Base-by-base conservation (phyloP, 768 basidiomycete species). In the Termitomyces sp. region DNA sequence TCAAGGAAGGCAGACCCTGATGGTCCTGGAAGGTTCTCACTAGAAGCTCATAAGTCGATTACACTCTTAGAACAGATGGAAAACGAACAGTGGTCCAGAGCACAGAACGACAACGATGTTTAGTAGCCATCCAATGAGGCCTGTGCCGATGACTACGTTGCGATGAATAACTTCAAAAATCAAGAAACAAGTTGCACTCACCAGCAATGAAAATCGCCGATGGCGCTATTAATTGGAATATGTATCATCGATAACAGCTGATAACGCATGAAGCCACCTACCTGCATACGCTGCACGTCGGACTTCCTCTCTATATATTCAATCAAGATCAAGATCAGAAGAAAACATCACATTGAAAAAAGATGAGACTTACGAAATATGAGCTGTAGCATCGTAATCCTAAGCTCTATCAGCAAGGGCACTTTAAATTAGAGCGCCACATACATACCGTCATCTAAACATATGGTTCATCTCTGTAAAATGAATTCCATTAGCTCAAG, bases 91-190 rank as follows among this genome's bases (percentile, higher is more conserved):
- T 53, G 83, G 81, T 7, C 90, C 90, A 19, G 88, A 89, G 68
- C 90, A 93, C 9, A 94, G 75, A n/a, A 94, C 78, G 30, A 93
- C 69, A 5, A 92, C 85, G 59, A 96, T 88, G 69, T 94, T 96
- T 57, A 93, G 77, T 9, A 94, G 63, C 91, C 91, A 93, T 34
- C 91, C 90, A 58, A 91, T 77, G 44, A 87, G 70, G 53, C 87
- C 87, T 4, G 87, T 89, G 5, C 88, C 87, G 54, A 90, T 73
- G 28, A 90, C 88, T 83, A 54, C 3, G 12, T 32, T 5, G 17
- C 2, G 6, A 2, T 34, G 14, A 11, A 5, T 15, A 21, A 24
- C 9, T 11, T 2, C 11, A 5, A n/a, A 32, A 3, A 3, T 19
- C 0, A 32, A 37, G 35, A 28, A 17, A 35, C 15, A 5, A 24